Evolutionary conservation across 2,329 filamentous ascomycete species (phyloP).

Genomic region (Clonostachys rosea): DNA sequence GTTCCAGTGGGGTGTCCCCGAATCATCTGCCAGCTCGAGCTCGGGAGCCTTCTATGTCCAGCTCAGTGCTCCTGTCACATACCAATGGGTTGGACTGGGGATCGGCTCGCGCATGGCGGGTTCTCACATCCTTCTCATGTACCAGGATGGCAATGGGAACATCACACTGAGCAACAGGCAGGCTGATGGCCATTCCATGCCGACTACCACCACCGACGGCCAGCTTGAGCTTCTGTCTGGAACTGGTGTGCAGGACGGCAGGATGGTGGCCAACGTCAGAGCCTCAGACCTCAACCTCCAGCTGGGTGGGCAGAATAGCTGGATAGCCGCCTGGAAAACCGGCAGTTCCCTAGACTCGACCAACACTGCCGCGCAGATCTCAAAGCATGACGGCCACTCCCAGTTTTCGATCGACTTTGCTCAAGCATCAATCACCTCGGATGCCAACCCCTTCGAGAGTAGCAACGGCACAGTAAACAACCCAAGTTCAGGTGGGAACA

Average conservation of each 20-base stretch:
- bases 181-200: constrained; percentile 41
- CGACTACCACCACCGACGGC: constrained; percentile 34
- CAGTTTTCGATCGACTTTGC: constrained; percentile 43
- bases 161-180: constrained; percentile 56
- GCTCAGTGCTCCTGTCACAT: constrained; percentile 46
- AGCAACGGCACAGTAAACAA: constrained; percentile 2
- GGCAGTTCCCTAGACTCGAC: constrained; percentile 39
- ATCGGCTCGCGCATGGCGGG: constrained; percentile 50
- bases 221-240: constrained; percentile 51
- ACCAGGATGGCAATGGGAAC: constrained; percentile 52
- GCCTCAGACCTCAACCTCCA: constrained; percentile 34
- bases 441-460: constrained; percentile 47
- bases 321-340: constrained; percentile 51
- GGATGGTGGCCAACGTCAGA: constrained; percentile 56
- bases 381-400: constrained; percentile 37
- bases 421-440: constrained; percentile 35
- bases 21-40: constrained; percentile 36
- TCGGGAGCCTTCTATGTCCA: constrained; percentile 58
- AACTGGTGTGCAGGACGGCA: constrained; percentile 45
- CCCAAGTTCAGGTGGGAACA: constrained; percentile 5
- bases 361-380: constrained; percentile 30
- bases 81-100: constrained; percentile 54
- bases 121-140: constrained; percentile 59
- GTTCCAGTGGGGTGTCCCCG: constrained; percentile 51
- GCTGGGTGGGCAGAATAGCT: constrained; percentile 32